Evolutionary conservation across 495 filamentous ascomycete species (phyloP), one percentile per base, ranked within the genome.

Genomic region (Cercophora scortea): DNA sequence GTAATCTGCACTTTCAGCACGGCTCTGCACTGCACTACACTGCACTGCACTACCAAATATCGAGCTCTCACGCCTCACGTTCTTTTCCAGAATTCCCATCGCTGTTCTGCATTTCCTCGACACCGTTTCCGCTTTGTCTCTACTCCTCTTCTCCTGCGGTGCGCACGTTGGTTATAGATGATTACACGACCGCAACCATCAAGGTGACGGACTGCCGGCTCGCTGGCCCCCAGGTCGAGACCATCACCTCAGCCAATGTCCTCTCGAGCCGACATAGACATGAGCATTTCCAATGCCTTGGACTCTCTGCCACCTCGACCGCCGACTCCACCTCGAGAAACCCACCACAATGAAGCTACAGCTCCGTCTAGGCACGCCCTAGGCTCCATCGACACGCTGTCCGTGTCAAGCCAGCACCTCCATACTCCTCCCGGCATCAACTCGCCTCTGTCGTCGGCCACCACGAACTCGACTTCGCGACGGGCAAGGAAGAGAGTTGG

Each of bases 401-500:
- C 25, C 25, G 25, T 25, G 25, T 25, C 63, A 18, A 59, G 61
- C 45, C 50, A 61, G 25, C 73, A 57, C 47, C 51, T 77, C 0
- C 73, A 76, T 38, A 81, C 78, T 8, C 78, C 77, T 13, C 71
- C 75, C 1, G 74, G 61, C 15, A 61, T 59, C 40, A 65, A 72
- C 64, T 80, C 69, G 16, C 71, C 71, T 13, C 59, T 58, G 34
- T 62, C 60, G 50, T 79, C 84, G 70, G 63, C 80, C 76, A 64
- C 85, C 70, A 72, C 86, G 72, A 64, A 81, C 66, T 78, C 83
- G 55, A 73, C 79, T 69, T 69, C 74, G 59, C 65, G 72, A 53
- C 65, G 69, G 17, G 66, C 67, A 8, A 58, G 68, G 53, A 96
- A 96, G 70, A 79, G 76, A 58, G 88, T 92, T 45, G 83, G 78